phyloP scores from a whole-genome alignment of 352 stramenopile species.

The Globisporangium emineosum region DNA sequence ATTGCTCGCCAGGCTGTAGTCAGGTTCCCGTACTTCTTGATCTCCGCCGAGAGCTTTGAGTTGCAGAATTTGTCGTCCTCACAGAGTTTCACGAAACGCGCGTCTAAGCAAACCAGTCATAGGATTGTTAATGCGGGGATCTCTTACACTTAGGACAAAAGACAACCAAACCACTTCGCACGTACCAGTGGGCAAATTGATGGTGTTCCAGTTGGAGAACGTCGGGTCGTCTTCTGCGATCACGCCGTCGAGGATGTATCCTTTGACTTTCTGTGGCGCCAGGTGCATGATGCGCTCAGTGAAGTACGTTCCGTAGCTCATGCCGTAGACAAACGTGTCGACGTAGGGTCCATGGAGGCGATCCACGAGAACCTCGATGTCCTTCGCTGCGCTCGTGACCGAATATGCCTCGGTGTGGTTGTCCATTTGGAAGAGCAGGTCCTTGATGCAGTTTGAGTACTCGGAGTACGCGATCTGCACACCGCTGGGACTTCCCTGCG shows the following conservation, averaged over 20 bases:
- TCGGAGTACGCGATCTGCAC: slow-evolving; percentile 21
- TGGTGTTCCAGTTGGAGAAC: slow-evolving; percentile 13
- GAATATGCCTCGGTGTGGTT: slow-evolving; percentile 36
- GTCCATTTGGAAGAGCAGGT: slow-evolving; percentile 36
- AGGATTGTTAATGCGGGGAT: background rate
- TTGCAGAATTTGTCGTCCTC: slow-evolving; percentile 11
- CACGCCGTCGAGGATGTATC: slow-evolving; percentile 34
- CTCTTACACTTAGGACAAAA: too few species aligned
- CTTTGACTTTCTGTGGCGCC: slow-evolving; percentile 21
- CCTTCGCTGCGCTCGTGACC: slow-evolving; percentile 37
- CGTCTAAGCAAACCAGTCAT: background rate
- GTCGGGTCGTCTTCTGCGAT: slow-evolving; percentile 8
- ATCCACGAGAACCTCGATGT: slow-evolving; percentile 27
- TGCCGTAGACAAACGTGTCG: slow-evolving; percentile 29
- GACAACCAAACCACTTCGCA: too few species aligned
- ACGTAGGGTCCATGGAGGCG: slow-evolving; percentile 12
- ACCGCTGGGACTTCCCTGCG: slow-evolving; percentile 20
- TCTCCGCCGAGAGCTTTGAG: too few species aligned
- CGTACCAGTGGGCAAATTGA: background rate
- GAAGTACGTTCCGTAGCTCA: slow-evolving; percentile 33
- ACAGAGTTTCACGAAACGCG: slow-evolving; percentile 9
- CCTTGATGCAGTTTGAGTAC: slow-evolving; percentile 27
- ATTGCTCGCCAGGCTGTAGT: too few species aligned
- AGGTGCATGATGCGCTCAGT: slow-evolving; percentile 31
- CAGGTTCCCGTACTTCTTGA: too few species aligned